phyloP scores from a whole-genome alignment of 495 filamentous ascomycete genomes.

The Penicillium pancosmium region DNA sequence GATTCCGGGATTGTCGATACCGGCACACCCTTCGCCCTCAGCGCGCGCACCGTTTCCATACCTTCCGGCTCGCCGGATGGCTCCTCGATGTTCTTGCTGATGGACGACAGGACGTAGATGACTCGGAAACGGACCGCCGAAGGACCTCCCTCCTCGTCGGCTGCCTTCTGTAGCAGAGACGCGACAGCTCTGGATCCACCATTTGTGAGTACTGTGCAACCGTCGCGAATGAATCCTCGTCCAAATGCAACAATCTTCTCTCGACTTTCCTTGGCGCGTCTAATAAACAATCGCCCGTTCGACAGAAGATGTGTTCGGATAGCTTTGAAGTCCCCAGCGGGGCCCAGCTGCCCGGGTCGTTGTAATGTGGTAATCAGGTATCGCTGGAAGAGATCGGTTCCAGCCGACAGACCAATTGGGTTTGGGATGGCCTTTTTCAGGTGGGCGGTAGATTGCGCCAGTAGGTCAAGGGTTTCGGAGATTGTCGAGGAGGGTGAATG shows the following conservation, averaged over 20 bases:
- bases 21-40: constrained; percentile 73
- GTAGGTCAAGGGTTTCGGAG: constrained; percentile 86
- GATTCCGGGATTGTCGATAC: constrained; percentile 82
- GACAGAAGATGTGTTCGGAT: constrained; percentile 79
- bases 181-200: constrained; percentile 84
- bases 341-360: constrained; percentile 53
- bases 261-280: constrained; percentile 81
- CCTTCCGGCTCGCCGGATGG: constrained; percentile 55
- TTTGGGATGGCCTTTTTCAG: constrained; percentile 79
- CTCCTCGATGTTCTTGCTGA: constrained; percentile 33
- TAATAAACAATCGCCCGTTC: constrained; percentile 83
- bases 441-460: constrained; percentile 70
- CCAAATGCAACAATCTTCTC: constrained; percentile 80
- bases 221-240: constrained; percentile 73
- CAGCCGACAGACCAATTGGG: constrained; percentile 85
- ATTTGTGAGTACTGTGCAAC: constrained; percentile 80
- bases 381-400: constrained; percentile 93
- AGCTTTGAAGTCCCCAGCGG: constrained; percentile 72
- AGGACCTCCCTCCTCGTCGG: constrained; percentile 60
- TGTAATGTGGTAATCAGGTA: constrained; percentile 79
- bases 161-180: constrained; percentile 72
- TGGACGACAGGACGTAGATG: constrained; percentile 69
- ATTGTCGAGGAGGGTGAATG: constrained; percentile 78
- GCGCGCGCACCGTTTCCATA: constrained; percentile 62
- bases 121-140: constrained; percentile 72